Conservation (phyloP, 2,329 filamentous ascomycete genomes). For the Pseudofabraea citricarpa region DNA sequence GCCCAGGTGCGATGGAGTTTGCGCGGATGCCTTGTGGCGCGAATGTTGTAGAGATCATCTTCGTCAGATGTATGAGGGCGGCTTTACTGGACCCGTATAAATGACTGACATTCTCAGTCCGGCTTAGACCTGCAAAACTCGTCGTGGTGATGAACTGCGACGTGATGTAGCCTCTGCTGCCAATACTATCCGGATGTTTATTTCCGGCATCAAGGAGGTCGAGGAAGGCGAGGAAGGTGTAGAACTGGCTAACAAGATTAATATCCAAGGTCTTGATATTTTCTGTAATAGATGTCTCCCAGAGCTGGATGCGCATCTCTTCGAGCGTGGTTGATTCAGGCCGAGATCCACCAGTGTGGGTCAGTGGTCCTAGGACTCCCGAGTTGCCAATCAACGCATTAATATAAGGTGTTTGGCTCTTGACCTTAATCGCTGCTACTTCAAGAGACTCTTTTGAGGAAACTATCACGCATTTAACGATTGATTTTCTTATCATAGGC, state of each 20-base stretch:
- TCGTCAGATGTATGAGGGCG: conserved; percentile 64
- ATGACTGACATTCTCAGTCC: conserved; percentile 67
- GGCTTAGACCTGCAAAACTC: conserved; percentile 69
- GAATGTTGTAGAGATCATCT: conserved; percentile 61
- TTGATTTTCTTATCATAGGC: neutral
- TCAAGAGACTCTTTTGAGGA: conserved; percentile 49
- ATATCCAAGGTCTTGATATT: conserved; percentile 51
- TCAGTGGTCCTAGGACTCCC: conserved; percentile 44
- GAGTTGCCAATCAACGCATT: conserved; percentile 56
- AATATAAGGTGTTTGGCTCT: conserved; percentile 49
- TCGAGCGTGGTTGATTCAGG: neutral
- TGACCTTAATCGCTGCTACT: conserved; percentile 47
- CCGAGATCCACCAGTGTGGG: neutral
- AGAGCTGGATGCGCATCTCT: neutral
- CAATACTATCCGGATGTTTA: conserved; percentile 46
- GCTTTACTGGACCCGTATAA: conserved; percentile 76
- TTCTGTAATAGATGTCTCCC: conserved; percentile 39
- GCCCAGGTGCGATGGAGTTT: neutral
- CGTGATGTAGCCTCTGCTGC: conserved; percentile 33
- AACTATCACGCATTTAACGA: neutral
- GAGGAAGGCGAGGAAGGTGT: conserved; percentile 55
- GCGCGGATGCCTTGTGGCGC: conserved; percentile 54
- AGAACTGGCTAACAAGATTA: conserved; percentile 55
- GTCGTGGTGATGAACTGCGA: conserved; percentile 60
- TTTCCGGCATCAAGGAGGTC: conserved; percentile 57